Conservation (phyloP, 192 early-diverging fungal genomes). For the Coemansia sp. region DNA sequence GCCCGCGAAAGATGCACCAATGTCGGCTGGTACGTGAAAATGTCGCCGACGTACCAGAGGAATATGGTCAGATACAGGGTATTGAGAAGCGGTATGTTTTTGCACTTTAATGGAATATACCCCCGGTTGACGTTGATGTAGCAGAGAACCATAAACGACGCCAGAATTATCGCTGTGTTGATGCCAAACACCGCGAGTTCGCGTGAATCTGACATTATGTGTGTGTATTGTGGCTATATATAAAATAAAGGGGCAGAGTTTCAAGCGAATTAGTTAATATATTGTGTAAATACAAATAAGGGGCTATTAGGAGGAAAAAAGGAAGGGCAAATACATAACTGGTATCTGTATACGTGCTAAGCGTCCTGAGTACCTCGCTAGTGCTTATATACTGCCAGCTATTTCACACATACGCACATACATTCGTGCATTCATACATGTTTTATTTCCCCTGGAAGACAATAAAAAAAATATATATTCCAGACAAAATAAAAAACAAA, state of each 20-base stretch:
- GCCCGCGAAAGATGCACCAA: constrained; percentile 24
- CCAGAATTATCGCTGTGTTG: constrained; percentile 23
- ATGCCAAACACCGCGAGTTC: constrained; percentile 35
- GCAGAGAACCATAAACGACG: constrained; percentile 17
- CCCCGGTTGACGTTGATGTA: constrained; percentile 36
- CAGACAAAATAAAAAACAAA: background rate
- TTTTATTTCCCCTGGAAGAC: too few species aligned
- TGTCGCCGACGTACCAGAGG: constrained; percentile 46
- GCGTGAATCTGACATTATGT: constrained; percentile 14
- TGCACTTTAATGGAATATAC: constrained; percentile 45
- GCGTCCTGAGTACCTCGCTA: too few species aligned
- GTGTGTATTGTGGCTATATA: too few species aligned
- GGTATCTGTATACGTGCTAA: background rate
- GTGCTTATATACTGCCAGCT: too few species aligned
- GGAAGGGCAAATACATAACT: background rate
- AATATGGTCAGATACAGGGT: constrained; percentile 23
- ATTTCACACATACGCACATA: too few species aligned
- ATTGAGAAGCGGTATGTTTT: constrained; percentile 49
- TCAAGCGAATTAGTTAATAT: too few species aligned
- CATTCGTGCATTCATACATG: too few species aligned
- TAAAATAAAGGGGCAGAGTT: too few species aligned
- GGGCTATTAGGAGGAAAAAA: background rate
- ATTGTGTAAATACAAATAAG: too few species aligned
- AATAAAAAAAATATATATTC: background rate
- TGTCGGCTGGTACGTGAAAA: constrained; percentile 40